These are phyloP conservation scores for Porcisia deanei DNA, from an alignment of 208 protist species.

Conservation along the genomic window DNA sequence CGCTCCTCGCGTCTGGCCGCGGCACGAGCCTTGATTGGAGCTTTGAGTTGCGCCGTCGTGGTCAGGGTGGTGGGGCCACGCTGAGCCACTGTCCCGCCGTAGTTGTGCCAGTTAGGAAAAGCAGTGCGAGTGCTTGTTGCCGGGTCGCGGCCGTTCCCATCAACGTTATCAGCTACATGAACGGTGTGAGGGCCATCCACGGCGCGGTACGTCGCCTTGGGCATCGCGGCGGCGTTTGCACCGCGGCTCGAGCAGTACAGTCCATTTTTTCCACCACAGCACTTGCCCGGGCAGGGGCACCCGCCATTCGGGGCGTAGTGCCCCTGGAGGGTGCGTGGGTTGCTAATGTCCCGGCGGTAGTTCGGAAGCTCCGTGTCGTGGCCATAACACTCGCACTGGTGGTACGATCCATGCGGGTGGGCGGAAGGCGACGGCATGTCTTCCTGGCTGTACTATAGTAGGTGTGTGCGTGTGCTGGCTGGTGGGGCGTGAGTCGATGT, in stretches of 20 bases:
- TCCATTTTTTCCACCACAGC: conserved; percentile 16
- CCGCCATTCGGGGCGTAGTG: conserved; percentile 57
- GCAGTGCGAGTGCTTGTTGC: conserved; percentile 31
- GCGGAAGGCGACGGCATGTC: conserved; percentile 4
- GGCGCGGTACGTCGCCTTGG: conserved; percentile 40
- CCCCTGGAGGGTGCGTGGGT: conserved; percentile 65
- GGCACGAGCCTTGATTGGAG: conserved; percentile 18
- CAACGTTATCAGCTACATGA: conserved; percentile 16
- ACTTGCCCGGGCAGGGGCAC: conserved; percentile 56
- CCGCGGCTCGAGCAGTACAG: conserved; percentile 17
- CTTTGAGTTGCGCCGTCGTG: conserved; percentile 22
- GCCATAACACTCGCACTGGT: conserved; percentile 68
- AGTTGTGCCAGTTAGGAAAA: conserved; percentile 75
- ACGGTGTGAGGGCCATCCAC: conserved; percentile 44
- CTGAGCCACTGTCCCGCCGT: conserved; percentile 59
- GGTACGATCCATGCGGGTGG: conserved; percentile 36
- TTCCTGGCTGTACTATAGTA: not conserved
- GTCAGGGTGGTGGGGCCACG: conserved; percentile 37
- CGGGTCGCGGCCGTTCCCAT: conserved; percentile 28
- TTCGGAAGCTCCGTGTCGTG: conserved; percentile 55
- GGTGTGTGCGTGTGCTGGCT: not conserved
- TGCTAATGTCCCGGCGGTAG: conserved; percentile 62
- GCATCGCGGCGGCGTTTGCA: conserved; percentile 9
- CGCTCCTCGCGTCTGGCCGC: conserved; percentile 46
- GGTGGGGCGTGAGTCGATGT: not conserved